A percentile compares a stretch with the other conserved stretches of the same genome.
phyloP scores from a whole-genome alignment of 306 rosid genomes.

The Cucurbita ficifolia region DNA sequence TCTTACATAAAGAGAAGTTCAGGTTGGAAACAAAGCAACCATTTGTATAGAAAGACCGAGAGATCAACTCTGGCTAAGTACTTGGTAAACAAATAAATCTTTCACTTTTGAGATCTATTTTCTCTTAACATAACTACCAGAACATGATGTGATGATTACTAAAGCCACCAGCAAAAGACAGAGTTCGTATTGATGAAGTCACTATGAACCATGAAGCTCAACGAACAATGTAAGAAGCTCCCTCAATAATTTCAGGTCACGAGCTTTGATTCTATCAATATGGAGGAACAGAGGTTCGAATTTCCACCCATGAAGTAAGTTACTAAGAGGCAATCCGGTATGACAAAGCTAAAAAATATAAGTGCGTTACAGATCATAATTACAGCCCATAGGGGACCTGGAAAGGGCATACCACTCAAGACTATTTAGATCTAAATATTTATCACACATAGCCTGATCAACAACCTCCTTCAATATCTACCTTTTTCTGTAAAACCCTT shows the following conservation, averaged over 20 bases:
- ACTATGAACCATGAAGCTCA: neutral
- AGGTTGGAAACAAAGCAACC: neutral
- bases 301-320: neutral
- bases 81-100: neutral
- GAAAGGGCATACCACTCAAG: too few species aligned
- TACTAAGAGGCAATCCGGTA: neutral
- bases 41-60: neutral
- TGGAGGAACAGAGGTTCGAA: neutral
- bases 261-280: neutral
- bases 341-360: too few species aligned
- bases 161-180: neutral
- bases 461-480: too few species aligned
- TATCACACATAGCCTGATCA: too few species aligned
- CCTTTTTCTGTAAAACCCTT: too few species aligned
- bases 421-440: too few species aligned
- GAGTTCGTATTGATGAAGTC: neutral
- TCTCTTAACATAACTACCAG: neutral
- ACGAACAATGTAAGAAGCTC: neutral
- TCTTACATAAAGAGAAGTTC: constrained; percentile 24
- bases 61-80: neutral
- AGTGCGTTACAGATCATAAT: too few species aligned
- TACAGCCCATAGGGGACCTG: too few species aligned
- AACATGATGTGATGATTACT: neutral
- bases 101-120: neutral
- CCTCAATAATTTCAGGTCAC: neutral